Percentiles rank a stretch among this genome's conserved stretches.
Evolutionary conservation across 495 filamentous ascomycete species (phyloP).

Genomic region (Collariella sp.): DNA sequence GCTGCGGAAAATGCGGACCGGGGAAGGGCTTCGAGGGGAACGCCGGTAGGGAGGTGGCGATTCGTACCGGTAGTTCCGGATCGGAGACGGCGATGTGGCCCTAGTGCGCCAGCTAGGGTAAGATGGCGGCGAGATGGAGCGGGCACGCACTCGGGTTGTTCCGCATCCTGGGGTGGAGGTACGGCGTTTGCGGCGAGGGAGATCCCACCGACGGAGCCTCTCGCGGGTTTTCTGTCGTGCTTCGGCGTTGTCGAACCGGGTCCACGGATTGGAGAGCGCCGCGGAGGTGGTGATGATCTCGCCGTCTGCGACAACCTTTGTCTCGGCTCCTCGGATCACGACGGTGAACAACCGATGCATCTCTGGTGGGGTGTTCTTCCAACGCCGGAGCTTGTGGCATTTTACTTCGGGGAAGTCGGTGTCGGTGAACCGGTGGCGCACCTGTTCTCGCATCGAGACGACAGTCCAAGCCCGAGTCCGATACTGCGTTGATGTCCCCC

Average conservation of each 20-base stretch:
- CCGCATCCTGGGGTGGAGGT: background rate
- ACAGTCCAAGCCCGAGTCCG: conserved; percentile 21
- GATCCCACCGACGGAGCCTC: background rate
- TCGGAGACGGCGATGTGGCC: background rate
- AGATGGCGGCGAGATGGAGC: conserved; percentile 3
- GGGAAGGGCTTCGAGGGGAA: background rate
- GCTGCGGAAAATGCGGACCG: background rate
- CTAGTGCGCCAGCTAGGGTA: background rate
- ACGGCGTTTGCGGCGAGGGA: background rate
- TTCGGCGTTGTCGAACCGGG: conserved; percentile 8
- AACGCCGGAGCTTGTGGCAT: conserved; percentile 15
- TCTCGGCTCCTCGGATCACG: conserved; percentile 19
- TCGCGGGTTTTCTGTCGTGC: background rate
- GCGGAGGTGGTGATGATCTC: conserved; percentile 3
- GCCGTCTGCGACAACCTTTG: background rate
- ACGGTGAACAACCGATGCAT: conserved; percentile 11
- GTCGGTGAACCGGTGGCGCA: conserved; percentile 10
- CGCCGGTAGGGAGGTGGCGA: conserved; percentile 9
- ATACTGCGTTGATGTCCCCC: conserved; percentile 12
- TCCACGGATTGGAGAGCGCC: conserved; percentile 16
- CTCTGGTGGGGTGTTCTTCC: conserved; percentile 16
- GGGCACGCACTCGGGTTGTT: background rate
- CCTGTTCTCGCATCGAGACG: conserved; percentile 13
- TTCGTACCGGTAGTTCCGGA: background rate
- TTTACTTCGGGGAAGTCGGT: conserved; percentile 14